These are phyloP conservation scores for Penicillium desertorum DNA, from an alignment of 495 filamentous ascomycete genomes.

Conservation along the genomic window DNA sequence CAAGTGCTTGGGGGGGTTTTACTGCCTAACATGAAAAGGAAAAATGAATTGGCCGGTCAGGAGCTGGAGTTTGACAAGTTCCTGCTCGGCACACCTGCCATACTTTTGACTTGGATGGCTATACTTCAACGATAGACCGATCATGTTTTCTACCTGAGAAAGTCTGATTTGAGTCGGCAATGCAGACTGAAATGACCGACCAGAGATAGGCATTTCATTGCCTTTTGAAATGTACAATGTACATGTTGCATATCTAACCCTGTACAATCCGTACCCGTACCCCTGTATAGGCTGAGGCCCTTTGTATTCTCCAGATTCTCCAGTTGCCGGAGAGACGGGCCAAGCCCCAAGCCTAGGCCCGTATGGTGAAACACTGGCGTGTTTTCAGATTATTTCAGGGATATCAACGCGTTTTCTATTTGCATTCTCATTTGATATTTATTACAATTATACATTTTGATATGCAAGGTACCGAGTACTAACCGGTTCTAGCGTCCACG, in stretches of 20 bases:
- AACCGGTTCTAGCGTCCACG: not conserved
- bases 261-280: not conserved
- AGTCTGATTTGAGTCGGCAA: not conserved
- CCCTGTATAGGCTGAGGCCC: not conserved
- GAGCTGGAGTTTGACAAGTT: conserved; percentile 4
- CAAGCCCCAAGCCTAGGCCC: conserved; percentile 9
- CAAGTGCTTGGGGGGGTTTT: not conserved
- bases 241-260: not conserved
- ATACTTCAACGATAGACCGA: not conserved
- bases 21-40: not conserved
- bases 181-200: not conserved
- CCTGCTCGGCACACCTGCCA: conserved; percentile 5
- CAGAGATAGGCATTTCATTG: not conserved
- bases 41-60: conserved; percentile 2
- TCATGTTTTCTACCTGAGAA: not conserved
- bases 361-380: conserved; percentile 46
- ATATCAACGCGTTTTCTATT: conserved; percentile 20
- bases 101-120: not conserved
- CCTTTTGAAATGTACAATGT: not conserved
- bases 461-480: conserved; percentile 14
- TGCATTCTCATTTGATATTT: not conserved
- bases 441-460: conserved; percentile 8
- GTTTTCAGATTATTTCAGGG: conserved; percentile 24
- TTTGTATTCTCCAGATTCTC: not conserved
- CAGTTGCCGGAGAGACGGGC: conserved; percentile 41